A percentile compares a stretch with the other conserved stretches of the same genome.
These are phyloP conservation scores for Austroboletus niveus DNA, from an alignment of 1,284 basidiomycete genomes.

Conservation along the genomic window DNA sequence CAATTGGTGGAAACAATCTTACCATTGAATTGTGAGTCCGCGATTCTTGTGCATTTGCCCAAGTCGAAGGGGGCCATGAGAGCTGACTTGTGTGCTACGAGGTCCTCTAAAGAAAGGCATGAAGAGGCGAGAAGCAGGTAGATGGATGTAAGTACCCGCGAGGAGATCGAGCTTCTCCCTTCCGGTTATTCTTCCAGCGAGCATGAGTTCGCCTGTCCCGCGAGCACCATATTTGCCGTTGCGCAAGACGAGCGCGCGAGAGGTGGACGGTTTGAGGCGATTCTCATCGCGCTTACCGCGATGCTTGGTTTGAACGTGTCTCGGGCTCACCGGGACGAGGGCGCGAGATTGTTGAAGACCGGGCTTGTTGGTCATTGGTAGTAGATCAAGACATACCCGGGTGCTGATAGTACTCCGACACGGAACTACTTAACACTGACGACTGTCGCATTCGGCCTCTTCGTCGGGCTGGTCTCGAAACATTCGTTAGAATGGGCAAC, in stretches of 20 bases:
- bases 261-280: slow-evolving; percentile 59
- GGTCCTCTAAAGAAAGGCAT: slow-evolving; percentile 53
- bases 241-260: slow-evolving; percentile 66
- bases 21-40: slow-evolving; percentile 71
- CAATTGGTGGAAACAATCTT: slow-evolving; percentile 16
- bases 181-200: slow-evolving; percentile 58
- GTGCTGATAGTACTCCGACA: neutral
- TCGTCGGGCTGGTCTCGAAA: slow-evolving; percentile 9
- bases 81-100: slow-evolving; percentile 52
- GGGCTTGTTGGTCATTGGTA: slow-evolving; percentile 3
- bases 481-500: slow-evolving; percentile 62
- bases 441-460: too few species aligned
- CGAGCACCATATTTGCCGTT: slow-evolving; percentile 70
- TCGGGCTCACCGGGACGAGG: slow-evolving; percentile 53
- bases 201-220: slow-evolving; percentile 64
- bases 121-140: neutral
- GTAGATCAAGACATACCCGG: neutral
- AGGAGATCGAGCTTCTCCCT: slow-evolving; percentile 76
- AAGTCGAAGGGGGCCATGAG: slow-evolving; percentile 62
- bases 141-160: slow-evolving; percentile 49
- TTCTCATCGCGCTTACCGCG: slow-evolving; percentile 45
- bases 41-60: slow-evolving; percentile 60
- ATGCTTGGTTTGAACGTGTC: slow-evolving; percentile 44
- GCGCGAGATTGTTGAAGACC: slow-evolving; percentile 28
- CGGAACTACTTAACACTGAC: too few species aligned